Conservation (phyloP, 768 basidiomycete species). For the Boletus eberwhitei region DNA sequence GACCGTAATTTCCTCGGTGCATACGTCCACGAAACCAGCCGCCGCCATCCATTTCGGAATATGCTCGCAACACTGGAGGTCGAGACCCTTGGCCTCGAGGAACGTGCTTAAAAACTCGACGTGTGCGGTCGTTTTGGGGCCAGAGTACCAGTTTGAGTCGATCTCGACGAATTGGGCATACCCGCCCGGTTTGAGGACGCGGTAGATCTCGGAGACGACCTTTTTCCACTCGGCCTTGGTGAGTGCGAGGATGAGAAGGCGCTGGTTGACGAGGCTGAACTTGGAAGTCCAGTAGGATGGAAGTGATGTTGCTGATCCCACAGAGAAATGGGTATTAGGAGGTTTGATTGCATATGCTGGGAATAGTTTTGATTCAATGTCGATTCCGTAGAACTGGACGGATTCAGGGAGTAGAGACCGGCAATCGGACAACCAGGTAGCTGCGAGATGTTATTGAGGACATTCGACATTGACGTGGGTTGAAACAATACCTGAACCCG, state of each 20-base stretch:
- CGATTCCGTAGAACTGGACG: constrained; percentile 21
- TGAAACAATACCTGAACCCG: constrained; percentile 17
- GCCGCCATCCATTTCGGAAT: constrained; percentile 6
- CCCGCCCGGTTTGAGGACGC: constrained; percentile 31
- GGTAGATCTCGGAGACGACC: constrained; percentile 24
- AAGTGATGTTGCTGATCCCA: constrained; percentile 15
- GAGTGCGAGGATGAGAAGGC: constrained; percentile 30
- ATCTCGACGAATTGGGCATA: constrained; percentile 31
- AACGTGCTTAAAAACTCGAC: constrained; percentile 8
- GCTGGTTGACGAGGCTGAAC: constrained; percentile 32
- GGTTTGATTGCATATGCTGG: background rate
- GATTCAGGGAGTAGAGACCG: constrained; percentile 8
- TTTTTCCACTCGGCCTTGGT: constrained; percentile 22
- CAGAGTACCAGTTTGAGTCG: constrained; percentile 14
- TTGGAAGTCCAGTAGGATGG: constrained; percentile 29
- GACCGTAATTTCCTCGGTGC: constrained; percentile 6
- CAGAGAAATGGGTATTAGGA: constrained; percentile 11
- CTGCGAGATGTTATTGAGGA: background rate
- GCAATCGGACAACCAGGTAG: constrained; percentile 17
- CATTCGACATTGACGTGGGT: background rate
- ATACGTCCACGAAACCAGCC: constrained; percentile 3
- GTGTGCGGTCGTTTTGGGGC: constrained; percentile 5
- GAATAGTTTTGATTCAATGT: constrained; percentile 19
- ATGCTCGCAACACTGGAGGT: constrained; percentile 11
- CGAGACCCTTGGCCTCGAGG: constrained; percentile 8